Percentiles rank a stretch among this genome's conserved stretches.
Conservation (phyloP, 1,139 yeast genomes). For the Protomyces arabidopsidicola region DNA sequence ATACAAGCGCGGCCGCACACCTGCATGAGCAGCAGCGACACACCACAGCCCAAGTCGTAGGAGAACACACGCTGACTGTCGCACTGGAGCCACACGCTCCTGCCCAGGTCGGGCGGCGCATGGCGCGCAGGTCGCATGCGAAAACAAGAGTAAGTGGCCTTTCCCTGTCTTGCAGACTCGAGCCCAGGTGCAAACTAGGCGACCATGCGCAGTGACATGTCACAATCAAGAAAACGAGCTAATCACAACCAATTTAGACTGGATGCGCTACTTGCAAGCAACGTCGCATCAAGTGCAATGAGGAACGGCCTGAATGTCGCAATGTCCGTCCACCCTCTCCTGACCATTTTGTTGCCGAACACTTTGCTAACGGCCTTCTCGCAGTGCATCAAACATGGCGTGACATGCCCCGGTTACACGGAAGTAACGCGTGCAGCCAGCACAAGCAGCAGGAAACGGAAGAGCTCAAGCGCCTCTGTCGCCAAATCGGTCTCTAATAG, state of each 20-base stretch:
- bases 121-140: conserved; percentile 22
- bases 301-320: conserved; percentile 23
- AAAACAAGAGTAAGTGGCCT: conserved; percentile 4
- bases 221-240: not conserved
- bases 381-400: conserved; percentile 23
- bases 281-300: conserved; percentile 22
- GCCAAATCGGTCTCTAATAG: not conserved
- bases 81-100: not conserved
- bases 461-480: not conserved
- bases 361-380: not conserved
- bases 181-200: too few species aligned
- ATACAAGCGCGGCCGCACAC: too few species aligned
- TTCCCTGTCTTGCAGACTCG: too few species aligned
- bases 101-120: not conserved
- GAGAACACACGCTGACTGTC: too few species aligned
- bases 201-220: not conserved
- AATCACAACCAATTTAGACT: not conserved
- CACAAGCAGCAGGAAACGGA: conserved; percentile 1
- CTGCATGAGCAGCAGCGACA: too few species aligned
- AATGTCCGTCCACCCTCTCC: conserved; percentile 1
- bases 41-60: too few species aligned
- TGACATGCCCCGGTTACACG: conserved; percentile 20
- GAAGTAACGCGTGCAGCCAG: conserved; percentile 1
- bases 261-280: conserved; percentile 24
- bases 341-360: not conserved